phyloP scores from a whole-genome alignment of 306 rosid genomes.

The Vigna hirtella region DNA sequence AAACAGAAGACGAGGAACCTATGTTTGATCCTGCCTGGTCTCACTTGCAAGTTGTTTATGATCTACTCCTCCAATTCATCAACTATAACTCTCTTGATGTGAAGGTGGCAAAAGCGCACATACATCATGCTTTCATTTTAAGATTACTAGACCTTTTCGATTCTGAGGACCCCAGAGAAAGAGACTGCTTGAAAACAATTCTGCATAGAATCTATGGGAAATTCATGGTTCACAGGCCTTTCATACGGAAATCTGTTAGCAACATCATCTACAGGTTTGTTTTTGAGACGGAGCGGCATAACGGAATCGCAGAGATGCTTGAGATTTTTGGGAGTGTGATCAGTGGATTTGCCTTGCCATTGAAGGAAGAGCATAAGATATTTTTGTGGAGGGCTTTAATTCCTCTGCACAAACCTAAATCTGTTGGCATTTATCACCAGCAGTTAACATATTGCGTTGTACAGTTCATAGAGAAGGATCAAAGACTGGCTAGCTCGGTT shows the following conservation, averaged over 20 bases:
- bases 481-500: constrained; percentile 78
- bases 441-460: constrained; percentile 87
- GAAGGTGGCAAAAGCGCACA: constrained; percentile 78
- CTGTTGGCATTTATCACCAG: constrained; percentile 92
- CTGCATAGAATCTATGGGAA: constrained; percentile 95
- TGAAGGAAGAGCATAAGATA: constrained; percentile 95
- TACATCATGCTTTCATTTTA: constrained; percentile 82
- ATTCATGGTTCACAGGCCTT: constrained; percentile 96
- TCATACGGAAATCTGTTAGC: constrained; percentile 87
- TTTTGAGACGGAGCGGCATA: constrained; percentile 90
- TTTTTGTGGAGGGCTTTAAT: constrained; percentile 87
- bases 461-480: constrained; percentile 97
- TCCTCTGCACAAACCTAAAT: constrained; percentile 97
- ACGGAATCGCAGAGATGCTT: constrained; percentile 93
- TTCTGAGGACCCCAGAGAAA: constrained; percentile 98
- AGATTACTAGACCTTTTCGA: constrained; percentile 95
- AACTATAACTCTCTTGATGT: constrained; percentile 77
- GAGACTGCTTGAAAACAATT: constrained; percentile 95
- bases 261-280: constrained; percentile 86
- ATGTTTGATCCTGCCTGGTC: constrained; percentile 99
- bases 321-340: constrained; percentile 98
- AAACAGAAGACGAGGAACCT: constrained; percentile 93
- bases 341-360: constrained; percentile 94
- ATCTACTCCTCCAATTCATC: constrained; percentile 85
- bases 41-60: constrained; percentile 89